A percentile compares a stretch with the other conserved stretches of the same genome.
Evolutionary conservation across 768 basidiomycete species (phyloP).

Genomic region (Leccinum aurantiacum): DNA sequence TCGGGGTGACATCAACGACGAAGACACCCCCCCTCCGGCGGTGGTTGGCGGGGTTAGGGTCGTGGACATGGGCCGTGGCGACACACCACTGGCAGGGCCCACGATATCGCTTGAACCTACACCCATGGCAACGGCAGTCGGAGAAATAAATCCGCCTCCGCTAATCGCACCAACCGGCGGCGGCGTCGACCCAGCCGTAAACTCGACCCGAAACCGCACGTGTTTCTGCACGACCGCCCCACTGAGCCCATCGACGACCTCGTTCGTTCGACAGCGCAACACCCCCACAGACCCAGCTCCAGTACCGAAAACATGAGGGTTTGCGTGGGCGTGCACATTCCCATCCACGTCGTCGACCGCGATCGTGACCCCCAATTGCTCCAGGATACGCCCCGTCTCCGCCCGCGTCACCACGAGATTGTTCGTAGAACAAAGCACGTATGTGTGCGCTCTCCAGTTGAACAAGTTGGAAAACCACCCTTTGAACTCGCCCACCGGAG

Average conservation of each 20-base stretch:
- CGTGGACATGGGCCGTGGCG: not conserved
- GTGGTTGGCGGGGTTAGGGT: constrained; percentile 23
- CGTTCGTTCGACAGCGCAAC: constrained; percentile 55
- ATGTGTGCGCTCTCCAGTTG: constrained; percentile 76
- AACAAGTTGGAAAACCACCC: constrained; percentile 97
- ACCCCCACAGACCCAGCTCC: constrained; percentile 26
- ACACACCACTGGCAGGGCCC: not conserved
- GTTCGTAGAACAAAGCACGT: constrained; percentile 55
- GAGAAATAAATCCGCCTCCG: constrained; percentile 19
- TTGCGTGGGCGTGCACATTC: constrained; percentile 29
- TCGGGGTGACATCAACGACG: constrained; percentile 26
- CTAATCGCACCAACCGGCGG: not conserved
- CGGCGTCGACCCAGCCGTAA: constrained; percentile 38
- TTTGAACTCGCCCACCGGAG: constrained; percentile 81
- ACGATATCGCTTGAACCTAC: constrained; percentile 14
- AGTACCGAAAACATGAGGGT: not conserved
- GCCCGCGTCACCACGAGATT: constrained; percentile 60
- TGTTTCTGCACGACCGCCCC: constrained; percentile 60
- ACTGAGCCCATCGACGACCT: constrained; percentile 41
- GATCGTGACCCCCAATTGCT: constrained; percentile 61
- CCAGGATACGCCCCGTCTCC: constrained; percentile 63
- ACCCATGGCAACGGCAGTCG: constrained; percentile 22
- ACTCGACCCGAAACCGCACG: constrained; percentile 83
- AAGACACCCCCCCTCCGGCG: constrained; percentile 14
- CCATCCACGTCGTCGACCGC: constrained; percentile 50